A percentile compares a stretch with the other conserved stretches of the same genome.
phyloP scores from a whole-genome alignment of 2,329 filamentous ascomycete species.

The Fusarium kyushuense region DNA sequence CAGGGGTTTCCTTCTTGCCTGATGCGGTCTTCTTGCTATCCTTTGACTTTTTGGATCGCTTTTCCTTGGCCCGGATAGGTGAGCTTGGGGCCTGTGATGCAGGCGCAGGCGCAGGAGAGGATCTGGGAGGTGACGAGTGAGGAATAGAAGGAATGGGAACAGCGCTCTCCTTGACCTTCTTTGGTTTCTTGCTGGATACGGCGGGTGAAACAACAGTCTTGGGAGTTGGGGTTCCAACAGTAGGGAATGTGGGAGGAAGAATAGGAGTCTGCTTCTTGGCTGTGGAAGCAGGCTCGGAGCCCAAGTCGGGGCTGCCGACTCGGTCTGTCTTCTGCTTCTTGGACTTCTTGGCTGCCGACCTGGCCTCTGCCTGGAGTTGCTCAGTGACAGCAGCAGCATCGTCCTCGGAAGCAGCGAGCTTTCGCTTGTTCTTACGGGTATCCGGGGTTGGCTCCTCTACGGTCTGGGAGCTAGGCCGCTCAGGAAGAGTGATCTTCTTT shows the following conservation, averaged over 20 bases:
- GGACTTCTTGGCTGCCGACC: slow-evolving; percentile 56
- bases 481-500: slow-evolving; percentile 40
- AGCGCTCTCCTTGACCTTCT: slow-evolving; percentile 48
- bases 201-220: slow-evolving; percentile 42
- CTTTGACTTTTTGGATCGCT: slow-evolving; percentile 50
- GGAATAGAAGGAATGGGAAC: slow-evolving; percentile 55
- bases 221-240: slow-evolving; percentile 43
- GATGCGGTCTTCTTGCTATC: slow-evolving; percentile 43
- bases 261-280: slow-evolving; percentile 52
- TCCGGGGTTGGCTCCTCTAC: slow-evolving; percentile 38
- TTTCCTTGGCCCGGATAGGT: slow-evolving; percentile 46
- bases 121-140: slow-evolving; percentile 46
- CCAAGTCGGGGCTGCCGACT: slow-evolving; percentile 52
- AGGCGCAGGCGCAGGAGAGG: slow-evolving; percentile 42
- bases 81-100: slow-evolving; percentile 27
- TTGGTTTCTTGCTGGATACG: slow-evolving; percentile 47
- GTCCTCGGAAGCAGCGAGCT: slow-evolving; percentile 55
- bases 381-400: slow-evolving; percentile 52
- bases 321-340: slow-evolving; percentile 56
- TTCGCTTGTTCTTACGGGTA: slow-evolving; percentile 54
- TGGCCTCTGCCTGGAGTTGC: slow-evolving; percentile 53
- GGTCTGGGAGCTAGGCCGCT: slow-evolving; percentile 31
- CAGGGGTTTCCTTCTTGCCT: slow-evolving; percentile 46
- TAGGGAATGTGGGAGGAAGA: slow-evolving; percentile 50
- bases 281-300: slow-evolving; percentile 47